Percentiles rank a stretch among this genome's conserved stretches.
Conservation (phyloP, 2,329 filamentous ascomycete species). For the Penicillium brasilianum region DNA sequence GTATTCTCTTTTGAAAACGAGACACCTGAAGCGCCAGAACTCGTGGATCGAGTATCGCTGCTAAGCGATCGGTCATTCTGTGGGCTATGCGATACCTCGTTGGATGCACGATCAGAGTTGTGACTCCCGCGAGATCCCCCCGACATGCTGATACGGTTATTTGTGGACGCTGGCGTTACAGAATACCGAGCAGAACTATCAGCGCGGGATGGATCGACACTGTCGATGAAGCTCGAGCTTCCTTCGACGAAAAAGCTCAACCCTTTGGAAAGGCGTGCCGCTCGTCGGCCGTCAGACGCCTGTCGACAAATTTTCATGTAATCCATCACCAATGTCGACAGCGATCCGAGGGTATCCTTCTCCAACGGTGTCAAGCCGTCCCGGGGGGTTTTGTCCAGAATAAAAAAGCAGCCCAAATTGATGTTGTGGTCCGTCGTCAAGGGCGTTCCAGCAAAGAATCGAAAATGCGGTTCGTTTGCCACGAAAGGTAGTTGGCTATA, state of each 20-base stretch:
- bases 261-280: slow-evolving; percentile 60
- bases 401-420: slow-evolving; percentile 65
- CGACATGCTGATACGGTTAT: slow-evolving; percentile 32
- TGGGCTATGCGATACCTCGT: slow-evolving; percentile 22
- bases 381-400: slow-evolving; percentile 63
- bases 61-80: slow-evolving; percentile 35
- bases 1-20: slow-evolving; percentile 38
- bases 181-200: slow-evolving; percentile 27
- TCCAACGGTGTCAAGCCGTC: slow-evolving; percentile 48
- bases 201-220: slow-evolving; percentile 29
- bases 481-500: slow-evolving; percentile 48
- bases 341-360: slow-evolving; percentile 60
- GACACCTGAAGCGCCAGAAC: slow-evolving; percentile 29
- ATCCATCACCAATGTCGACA: slow-evolving; percentile 62
- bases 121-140: slow-evolving; percentile 29
- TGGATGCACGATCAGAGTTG: slow-evolving; percentile 28
- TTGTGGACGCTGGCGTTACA: slow-evolving; percentile 29
- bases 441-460: slow-evolving; percentile 65
- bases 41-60: slow-evolving; percentile 33
- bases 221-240: slow-evolving; percentile 49
- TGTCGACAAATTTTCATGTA: slow-evolving; percentile 63
- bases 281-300: slow-evolving; percentile 58
- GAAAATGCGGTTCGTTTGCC: slow-evolving; percentile 38
- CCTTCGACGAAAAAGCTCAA: slow-evolving; percentile 61
- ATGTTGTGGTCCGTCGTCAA: slow-evolving; percentile 63